Evolutionary conservation across 306 rosid genomes (phyloP).

Genomic region (Vigna radiata): DNA sequence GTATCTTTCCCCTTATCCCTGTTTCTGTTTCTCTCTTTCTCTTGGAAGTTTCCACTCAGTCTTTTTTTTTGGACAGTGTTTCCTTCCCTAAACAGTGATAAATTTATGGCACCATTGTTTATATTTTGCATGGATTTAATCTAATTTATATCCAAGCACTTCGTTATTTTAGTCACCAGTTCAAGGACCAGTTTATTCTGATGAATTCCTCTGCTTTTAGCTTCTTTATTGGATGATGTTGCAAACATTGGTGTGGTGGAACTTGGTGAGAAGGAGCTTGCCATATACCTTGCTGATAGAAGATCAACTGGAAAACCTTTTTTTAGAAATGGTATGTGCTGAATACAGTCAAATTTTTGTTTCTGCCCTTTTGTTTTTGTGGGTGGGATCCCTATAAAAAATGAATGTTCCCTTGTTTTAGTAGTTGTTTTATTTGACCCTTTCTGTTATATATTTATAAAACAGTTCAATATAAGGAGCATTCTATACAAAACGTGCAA

Average conservation of each 20-base stretch:
- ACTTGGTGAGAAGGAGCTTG: slow-evolving; percentile 75
- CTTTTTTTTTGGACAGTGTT: not conserved
- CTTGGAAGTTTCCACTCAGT: not conserved
- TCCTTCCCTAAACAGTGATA: slow-evolving; percentile 20
- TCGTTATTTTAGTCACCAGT: slow-evolving; percentile 5
- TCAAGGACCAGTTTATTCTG: slow-evolving; percentile 27
- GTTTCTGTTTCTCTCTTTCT: not conserved
- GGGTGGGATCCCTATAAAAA: slow-evolving; percentile 3
- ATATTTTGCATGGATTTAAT: slow-evolving; percentile 12
- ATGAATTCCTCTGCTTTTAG: slow-evolving; percentile 52
- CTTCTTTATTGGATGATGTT: slow-evolving; percentile 66
- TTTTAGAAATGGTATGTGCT: slow-evolving; percentile 76
- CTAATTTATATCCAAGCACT: slow-evolving; percentile 27
- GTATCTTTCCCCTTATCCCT: not conserved
- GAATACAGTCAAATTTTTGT: slow-evolving; percentile 21
- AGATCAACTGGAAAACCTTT: slow-evolving; percentile 79
- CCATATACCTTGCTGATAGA: slow-evolving; percentile 75
- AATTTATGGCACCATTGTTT: slow-evolving; percentile 5
- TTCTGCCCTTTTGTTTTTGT: slow-evolving; percentile 23
- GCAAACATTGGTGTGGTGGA: slow-evolving; percentile 78
- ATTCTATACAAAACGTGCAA: slow-evolving; percentile 1
- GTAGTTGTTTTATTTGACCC: slow-evolving; percentile 21
- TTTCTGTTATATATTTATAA: slow-evolving; percentile 8
- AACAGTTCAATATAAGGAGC: slow-evolving; percentile 15
- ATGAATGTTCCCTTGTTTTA: slow-evolving; percentile 35